Evolutionary conservation across 108 stramenopile genomes (phyloP), one percentile per base, ranked within the genome.

Genomic region (Mayamaea pseudoterrestris): DNA sequence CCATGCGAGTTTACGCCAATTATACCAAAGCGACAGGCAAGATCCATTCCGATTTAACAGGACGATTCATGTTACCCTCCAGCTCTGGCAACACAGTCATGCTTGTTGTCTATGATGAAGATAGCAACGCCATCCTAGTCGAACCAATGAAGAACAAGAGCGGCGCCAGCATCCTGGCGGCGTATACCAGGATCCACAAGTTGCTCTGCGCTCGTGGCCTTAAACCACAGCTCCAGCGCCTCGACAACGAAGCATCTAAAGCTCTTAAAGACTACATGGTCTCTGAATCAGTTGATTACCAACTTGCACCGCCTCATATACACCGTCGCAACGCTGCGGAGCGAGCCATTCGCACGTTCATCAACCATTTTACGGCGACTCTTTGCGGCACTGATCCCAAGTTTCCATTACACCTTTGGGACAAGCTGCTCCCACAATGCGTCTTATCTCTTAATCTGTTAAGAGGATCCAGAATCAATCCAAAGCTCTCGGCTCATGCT

Each of bases 341-440:
- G 42, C 44, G 63, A 1, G 70, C 70, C n/a, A 74, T 74, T 12
- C 45, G 43, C 3, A 74, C 68, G 11, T 74, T 61, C 56, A 66
- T 70, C 31, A 50, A 57, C 11, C 68, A 69, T 43, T 66, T 69
- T 46, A 68, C 69, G 36, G 57, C 65, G 28, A 50, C 49, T 16
- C 53, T 74, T 20, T 43, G 47, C 40, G 40, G 50, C 14, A 44
- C 42, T 26, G 55, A 64, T 22, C 36, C 27, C 4, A 31, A 58
- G 17, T 74, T 74, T 22, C 66, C 63, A 12, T 20, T 61, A 2
- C 44, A 47, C 30, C 34, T 37, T 24, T 68, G 59, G 66, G 48
- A 55, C 31, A 11, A 41, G 6, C 55, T 74, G 13, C 23, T 74
- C 9, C 59, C 57, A 42, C 73, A 76, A 50, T 50, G 53, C 0